Evolutionary conservation across 441 rosid genomes (phyloP).

Genomic region (Adansonia grandidieri): DNA sequence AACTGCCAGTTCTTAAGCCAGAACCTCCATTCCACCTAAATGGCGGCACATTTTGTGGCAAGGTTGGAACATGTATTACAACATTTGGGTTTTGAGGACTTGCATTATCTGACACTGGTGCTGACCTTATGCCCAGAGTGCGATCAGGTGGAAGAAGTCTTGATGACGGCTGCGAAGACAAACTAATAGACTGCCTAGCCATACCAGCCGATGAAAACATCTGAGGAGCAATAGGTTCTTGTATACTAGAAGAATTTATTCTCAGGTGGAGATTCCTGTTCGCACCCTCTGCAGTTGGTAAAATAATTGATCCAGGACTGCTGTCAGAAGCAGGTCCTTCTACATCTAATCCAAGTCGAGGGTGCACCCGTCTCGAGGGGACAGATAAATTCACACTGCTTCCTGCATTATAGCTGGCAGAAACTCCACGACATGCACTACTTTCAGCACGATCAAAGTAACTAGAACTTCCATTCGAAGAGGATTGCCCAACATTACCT

Average conservation of each 20-base stretch:
- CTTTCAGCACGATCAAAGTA: conserved; percentile 60
- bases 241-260: conserved; percentile 56
- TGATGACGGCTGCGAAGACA: conserved; percentile 46
- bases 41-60: conserved; percentile 57
- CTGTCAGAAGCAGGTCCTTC: conserved; percentile 45
- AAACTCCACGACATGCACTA: conserved; percentile 51
- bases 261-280: conserved; percentile 62
- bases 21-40: conserved; percentile 64
- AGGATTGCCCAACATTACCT: neutral
- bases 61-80: conserved; percentile 49
- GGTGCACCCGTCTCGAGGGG: conserved; percentile 50
- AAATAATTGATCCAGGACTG: conserved; percentile 42
- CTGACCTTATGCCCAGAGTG: conserved; percentile 49
- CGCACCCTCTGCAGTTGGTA: conserved; percentile 47
- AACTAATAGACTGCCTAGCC: conserved; percentile 48
- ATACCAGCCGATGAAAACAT: conserved; percentile 51
- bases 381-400: conserved; percentile 48
- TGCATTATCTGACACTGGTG: conserved; percentile 43
- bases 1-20: conserved; percentile 46
- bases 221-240: conserved; percentile 49
- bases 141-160: conserved; percentile 51
- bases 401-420: conserved; percentile 44
- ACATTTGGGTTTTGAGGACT: conserved; percentile 48
- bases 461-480: conserved; percentile 25
- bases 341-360: conserved; percentile 50